Base-by-base conservation (phyloP, 2,329 filamentous ascomycete species). In the Teratosphaeria zuluensis region DNA sequence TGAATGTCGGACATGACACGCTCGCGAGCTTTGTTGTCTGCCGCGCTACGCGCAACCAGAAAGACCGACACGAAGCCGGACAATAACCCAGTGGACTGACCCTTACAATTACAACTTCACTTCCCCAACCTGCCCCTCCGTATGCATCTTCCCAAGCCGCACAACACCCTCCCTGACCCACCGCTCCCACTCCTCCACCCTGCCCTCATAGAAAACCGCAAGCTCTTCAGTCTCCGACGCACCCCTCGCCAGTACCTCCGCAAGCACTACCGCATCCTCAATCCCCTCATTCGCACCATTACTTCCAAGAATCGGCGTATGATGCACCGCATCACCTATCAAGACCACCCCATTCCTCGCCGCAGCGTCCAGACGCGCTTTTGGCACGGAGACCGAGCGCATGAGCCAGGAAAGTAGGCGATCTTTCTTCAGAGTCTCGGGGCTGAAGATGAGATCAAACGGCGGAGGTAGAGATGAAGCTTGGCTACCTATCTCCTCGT, bases 341-440 rank as follows among this genome's bases (percentile, higher is more conserved):
- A 75, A 56, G 3, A 71, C 59, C 4, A 73, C 62, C 21, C 68
- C 66, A 14, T 64, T 61, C 8, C 64, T 61, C 1, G 66, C 65
- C 0, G 71, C 56, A 4, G 62, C 54, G 21, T 67, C 56, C 6
- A 74, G 60, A 0, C 70, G 63, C 16, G 55, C 19, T 7, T 61
- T 55, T 0, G 63, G 48, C 1, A 69, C 58, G 1, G 66, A 60
- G 1, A 68, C 53, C 2, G 64, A 72, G 12, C 75, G 70, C 75
- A 77, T 77, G 14, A 77, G 63, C 74, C 75, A 77, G 54, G 75
- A 70, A 51, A 76, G 58, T 3, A 74, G 56, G 11, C 73, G 64
- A 42, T 76, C 75, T 2, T 65, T 57, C 4, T 63, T 64, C 59
- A 76, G 61, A 8, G 62, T 65, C 5, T 68, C 60, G 5, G 58